Conservation (phyloP, 2,329 filamentous ascomycete genomes). For the Cytospora leucostoma region DNA sequence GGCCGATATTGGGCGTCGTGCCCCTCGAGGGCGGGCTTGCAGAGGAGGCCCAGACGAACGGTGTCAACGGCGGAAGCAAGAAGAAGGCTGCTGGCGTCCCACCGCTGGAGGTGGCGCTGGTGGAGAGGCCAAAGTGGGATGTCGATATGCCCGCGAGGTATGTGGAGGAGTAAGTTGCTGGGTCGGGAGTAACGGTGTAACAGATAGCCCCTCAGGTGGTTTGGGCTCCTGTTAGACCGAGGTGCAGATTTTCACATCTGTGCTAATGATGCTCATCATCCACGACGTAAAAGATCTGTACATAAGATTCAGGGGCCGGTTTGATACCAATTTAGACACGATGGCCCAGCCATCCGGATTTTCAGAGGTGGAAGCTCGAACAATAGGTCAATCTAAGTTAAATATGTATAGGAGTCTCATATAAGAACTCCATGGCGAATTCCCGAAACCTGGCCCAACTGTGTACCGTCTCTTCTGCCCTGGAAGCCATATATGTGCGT, state of each 20-base stretch:
- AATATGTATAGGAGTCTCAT: too few species aligned
- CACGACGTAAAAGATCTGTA: background rate
- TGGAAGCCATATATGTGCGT: too few species aligned
- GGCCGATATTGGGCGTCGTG: slow-evolving; percentile 80
- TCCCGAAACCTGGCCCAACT: too few species aligned
- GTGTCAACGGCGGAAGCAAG: slow-evolving; percentile 17
- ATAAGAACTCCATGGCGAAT: too few species aligned
- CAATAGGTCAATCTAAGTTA: too few species aligned
- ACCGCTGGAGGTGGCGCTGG: slow-evolving; percentile 75
- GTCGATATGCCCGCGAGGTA: slow-evolving; percentile 74
- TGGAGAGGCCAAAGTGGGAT: slow-evolving; percentile 86
- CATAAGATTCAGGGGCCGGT: background rate
- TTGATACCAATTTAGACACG: background rate
- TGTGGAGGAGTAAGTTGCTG: slow-evolving; percentile 42
- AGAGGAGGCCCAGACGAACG: slow-evolving; percentile 34
- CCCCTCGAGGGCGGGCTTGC: slow-evolving; percentile 41
- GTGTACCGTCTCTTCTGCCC: too few species aligned
- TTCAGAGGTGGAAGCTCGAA: background rate
- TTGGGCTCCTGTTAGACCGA: background rate
- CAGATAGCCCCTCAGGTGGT: background rate
- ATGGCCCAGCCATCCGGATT: background rate
- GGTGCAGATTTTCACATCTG: background rate
- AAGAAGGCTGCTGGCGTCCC: slow-evolving; percentile 31
- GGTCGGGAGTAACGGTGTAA: too few species aligned
- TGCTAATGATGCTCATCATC: background rate